Evolutionary conservation across 2,329 filamentous ascomycete species (phyloP).

Genomic region (Aureobasidium musti): DNA sequence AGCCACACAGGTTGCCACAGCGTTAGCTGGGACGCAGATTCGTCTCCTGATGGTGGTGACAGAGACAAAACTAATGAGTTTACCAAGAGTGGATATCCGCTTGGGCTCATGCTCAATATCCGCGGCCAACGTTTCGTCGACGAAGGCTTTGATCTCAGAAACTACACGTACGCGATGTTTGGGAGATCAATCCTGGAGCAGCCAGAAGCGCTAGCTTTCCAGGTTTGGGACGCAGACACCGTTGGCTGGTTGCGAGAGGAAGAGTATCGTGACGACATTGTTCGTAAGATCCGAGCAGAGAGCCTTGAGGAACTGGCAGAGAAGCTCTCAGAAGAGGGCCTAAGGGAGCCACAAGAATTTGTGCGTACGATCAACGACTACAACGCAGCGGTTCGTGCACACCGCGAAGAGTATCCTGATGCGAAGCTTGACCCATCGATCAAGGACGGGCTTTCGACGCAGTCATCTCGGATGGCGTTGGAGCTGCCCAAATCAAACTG

Average conservation of each 20-base stretch:
- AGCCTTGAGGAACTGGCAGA: conserved; percentile 60
- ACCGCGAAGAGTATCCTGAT: conserved; percentile 50
- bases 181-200: conserved; percentile 63
- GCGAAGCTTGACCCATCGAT: conserved; percentile 60
- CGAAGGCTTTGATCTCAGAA: conserved; percentile 65
- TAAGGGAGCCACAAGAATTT: conserved; percentile 53
- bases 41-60: conserved; percentile 58
- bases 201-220: conserved; percentile 61
- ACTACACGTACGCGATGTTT: conserved; percentile 69
- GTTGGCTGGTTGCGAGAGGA: conserved; percentile 59
- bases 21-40: conserved; percentile 65
- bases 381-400: conserved; percentile 58
- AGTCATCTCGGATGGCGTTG: conserved; percentile 51
- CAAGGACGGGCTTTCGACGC: conserved; percentile 64
- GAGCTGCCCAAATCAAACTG: conserved; percentile 64
- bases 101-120: conserved; percentile 65
- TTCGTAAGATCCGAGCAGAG: conserved; percentile 54
- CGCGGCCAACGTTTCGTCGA: conserved; percentile 64
- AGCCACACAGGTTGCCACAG: conserved; percentile 61
- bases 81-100: conserved; percentile 68
- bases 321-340: conserved; percentile 51
- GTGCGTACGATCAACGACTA: conserved; percentile 57
- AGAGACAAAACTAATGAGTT: conserved; percentile 64
- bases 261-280: conserved; percentile 63
- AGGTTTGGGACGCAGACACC: conserved; percentile 62